phyloP scores from a whole-genome alignment of 345 rosid species.

The Anastatica hierochuntica region DNA sequence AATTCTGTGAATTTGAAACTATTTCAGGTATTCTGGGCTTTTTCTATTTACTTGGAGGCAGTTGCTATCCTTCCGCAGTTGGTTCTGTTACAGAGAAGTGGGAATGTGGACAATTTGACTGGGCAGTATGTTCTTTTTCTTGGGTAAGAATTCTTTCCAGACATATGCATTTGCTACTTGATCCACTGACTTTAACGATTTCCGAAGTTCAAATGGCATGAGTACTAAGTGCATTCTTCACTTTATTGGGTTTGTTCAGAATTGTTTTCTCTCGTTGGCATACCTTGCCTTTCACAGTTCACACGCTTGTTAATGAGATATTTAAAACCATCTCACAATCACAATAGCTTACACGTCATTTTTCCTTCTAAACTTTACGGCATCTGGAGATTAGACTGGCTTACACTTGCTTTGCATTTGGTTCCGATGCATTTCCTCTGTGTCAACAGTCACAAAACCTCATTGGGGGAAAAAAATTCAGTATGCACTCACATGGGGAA shows the following conservation, averaged over 20 bases:
- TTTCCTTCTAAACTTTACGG: too few relatives aligned
- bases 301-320: neutral
- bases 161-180: neutral
- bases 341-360: too few relatives aligned
- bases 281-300: neutral
- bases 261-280: neutral
- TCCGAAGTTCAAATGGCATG: neutral
- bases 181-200: neutral
- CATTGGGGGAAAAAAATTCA: too few relatives aligned
- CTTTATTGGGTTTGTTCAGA: neutral
- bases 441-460: too few relatives aligned
- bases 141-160: conserved; percentile 46
- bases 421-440: neutral
- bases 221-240: neutral
- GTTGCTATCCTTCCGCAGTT: conserved; percentile 91
- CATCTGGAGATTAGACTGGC: too few relatives aligned
- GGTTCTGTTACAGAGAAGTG: conserved; percentile 81
- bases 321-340: too few relatives aligned
- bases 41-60: conserved; percentile 92
- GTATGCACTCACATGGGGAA: too few relatives aligned
- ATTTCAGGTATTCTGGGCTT: conserved; percentile 75
- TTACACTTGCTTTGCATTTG: neutral
- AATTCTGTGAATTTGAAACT: neutral
- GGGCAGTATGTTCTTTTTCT: conserved; percentile 93
- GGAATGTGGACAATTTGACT: conserved; percentile 91